Evolutionary conservation across 805 yeast species (phyloP), one percentile per base, ranked within the genome.

Genomic region (Candida ortonii): DNA sequence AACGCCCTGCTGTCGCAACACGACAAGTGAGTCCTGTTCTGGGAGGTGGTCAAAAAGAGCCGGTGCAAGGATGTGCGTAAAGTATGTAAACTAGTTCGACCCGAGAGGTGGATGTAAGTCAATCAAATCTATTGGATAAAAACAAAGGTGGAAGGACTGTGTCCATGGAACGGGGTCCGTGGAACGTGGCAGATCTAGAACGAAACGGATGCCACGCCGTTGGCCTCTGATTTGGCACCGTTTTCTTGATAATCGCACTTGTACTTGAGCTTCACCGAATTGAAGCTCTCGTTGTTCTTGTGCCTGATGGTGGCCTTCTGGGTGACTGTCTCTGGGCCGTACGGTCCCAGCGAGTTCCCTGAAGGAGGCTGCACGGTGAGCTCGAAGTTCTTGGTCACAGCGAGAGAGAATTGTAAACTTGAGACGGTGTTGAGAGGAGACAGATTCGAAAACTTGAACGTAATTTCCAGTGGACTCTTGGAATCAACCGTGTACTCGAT

Each of bases 241-340:
- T 71, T 73, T 7, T 70, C 53, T 8, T 51, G 47, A 54, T 74
- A 85, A 37, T 73, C 73, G 16, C 73, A 70, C 57, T 80, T 84
- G 90, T 89, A 86, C 57, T 85, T 82, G 39, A 86, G 67, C 58
- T 83, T 84, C 46, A 82, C 28, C 13, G 41, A 26, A 16, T 22
- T 25, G 36, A 43, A 32, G 7, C 24, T 23, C 10, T 29, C 44
- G 29, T 49, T 44, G 17, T 38, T 36, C 33, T 44, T 46, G 34
- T 43, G 45, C 28, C 38, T 39, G 32, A 58, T 45, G 18, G 36
- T 39, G 14, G 48, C 53, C 13, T 38, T 41, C 36, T 58, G 62
- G 5, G 48, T 45, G 20, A 59, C 47, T 3, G 53, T 52, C 22
- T 49, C 46, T 3, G 43, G 25, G 7, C 44, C 28, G 18, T 34